phyloP scores from a whole-genome alignment of 352 stramenopile genomes.

The Saprolegnia parasitica region DNA sequence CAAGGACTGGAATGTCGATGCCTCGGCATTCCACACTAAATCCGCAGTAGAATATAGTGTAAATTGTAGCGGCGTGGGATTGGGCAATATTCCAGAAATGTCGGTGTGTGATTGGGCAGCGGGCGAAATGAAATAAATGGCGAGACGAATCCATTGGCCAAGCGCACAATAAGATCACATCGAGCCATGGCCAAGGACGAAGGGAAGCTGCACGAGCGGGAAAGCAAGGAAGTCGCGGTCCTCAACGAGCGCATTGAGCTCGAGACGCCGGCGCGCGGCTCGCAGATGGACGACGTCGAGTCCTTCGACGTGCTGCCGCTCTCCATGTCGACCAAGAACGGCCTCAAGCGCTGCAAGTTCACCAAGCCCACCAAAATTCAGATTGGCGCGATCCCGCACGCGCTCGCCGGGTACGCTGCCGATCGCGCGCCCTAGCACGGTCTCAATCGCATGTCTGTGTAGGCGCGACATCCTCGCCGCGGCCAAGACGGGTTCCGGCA shows the following conservation, averaged over 20 bases:
- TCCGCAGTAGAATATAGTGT: too few species aligned
- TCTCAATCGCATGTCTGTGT: not conserved
- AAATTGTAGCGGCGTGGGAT: too few species aligned
- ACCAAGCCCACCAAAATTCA: conserved; percentile 87
- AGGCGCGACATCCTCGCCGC: conserved; percentile 88
- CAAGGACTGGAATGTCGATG: too few species aligned
- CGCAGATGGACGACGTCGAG: conserved; percentile 63
- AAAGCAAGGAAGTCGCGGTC: conserved; percentile 60
- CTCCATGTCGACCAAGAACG: conserved; percentile 66
- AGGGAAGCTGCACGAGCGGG: conserved; percentile 54
- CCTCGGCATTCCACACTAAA: too few species aligned
- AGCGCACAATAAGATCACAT: conserved; percentile 1
- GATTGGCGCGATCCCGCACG: conserved; percentile 79
- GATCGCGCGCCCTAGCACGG: not conserved
- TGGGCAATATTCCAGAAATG: too few species aligned
- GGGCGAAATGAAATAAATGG: too few species aligned
- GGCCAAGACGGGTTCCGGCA: conserved; percentile 91
- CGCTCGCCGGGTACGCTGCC: conserved; percentile 48
- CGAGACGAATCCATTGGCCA: conserved; percentile 9
- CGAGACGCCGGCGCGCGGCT: conserved; percentile 69
- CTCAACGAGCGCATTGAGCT: conserved; percentile 59
- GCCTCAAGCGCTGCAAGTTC: conserved; percentile 73
- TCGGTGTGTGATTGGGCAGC: too few species aligned
- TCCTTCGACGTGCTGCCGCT: conserved; percentile 84
- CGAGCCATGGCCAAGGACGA: conserved; percentile 24